A percentile compares a stretch with the other conserved stretches of the same genome.
These are phyloP conservation scores for Pythium guiyangense DNA, from an alignment of 352 stramenopile genomes.

Conservation along the genomic window DNA sequence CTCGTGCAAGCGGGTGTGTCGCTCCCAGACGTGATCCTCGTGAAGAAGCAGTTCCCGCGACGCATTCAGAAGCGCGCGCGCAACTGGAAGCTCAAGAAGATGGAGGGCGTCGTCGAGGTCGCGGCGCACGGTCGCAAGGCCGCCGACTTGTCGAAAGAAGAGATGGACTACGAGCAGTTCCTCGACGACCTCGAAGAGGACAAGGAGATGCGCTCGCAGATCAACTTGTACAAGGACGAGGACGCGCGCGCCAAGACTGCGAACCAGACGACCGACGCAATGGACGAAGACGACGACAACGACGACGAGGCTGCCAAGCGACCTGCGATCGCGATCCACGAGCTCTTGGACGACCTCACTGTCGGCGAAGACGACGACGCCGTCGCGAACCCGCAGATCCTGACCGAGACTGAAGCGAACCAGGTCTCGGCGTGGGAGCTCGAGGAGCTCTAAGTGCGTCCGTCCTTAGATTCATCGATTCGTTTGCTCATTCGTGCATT, in stretches of 20 bases:
- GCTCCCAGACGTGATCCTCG: slow-evolving; percentile 96
- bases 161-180: slow-evolving; percentile 98
- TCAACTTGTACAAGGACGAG: slow-evolving; percentile 97
- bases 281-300: slow-evolving; percentile 51
- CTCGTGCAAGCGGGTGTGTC: slow-evolving; percentile 80
- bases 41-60: slow-evolving; percentile 97
- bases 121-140: slow-evolving; percentile 64
- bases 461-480: neutral
- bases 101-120: slow-evolving; percentile 93
- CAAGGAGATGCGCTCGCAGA: slow-evolving; percentile 94
- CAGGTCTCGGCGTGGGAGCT: slow-evolving; percentile 61
- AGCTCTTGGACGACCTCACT: slow-evolving; percentile 76
- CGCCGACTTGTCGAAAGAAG: slow-evolving; percentile 79
- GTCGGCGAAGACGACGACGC: slow-evolving; percentile 30
- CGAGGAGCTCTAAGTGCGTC: slow-evolving; percentile 64
- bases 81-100: slow-evolving; percentile 96
- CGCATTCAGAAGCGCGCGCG: slow-evolving; percentile 84
- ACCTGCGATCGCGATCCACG: slow-evolving; percentile 56
- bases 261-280: slow-evolving; percentile 39
- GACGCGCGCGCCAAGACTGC: slow-evolving; percentile 11
- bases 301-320: slow-evolving; percentile 15
- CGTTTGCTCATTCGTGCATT: neutral
- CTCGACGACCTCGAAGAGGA: slow-evolving; percentile 98
- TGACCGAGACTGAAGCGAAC: slow-evolving; percentile 62
- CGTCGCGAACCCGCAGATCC: slow-evolving; percentile 33